phyloP scores from a whole-genome alignment of 306 rosid species.

The Senna tora region DNA sequence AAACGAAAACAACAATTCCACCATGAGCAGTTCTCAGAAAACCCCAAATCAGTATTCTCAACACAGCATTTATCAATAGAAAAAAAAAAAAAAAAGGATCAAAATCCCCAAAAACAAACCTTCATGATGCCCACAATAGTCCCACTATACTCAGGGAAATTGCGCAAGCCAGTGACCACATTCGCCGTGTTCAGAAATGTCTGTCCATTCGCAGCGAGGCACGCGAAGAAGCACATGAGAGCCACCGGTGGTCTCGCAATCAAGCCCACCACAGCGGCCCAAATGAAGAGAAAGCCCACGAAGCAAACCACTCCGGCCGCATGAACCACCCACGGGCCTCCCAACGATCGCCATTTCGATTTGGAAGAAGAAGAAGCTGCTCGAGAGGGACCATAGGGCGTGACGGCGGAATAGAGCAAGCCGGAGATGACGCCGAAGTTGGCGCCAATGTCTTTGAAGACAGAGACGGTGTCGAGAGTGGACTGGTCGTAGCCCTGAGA shows the following conservation, averaged over 20 bases:
- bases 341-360: conserved; percentile 39
- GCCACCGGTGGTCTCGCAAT: conserved; percentile 63
- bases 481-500: conserved; percentile 79
- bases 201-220: conserved; percentile 66
- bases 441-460: conserved; percentile 92
- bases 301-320: conserved; percentile 66
- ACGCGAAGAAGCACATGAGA: conserved; percentile 68
- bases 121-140: conserved; percentile 89
- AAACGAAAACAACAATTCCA: not conserved
- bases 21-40: not conserved
- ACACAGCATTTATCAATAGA: not conserved
- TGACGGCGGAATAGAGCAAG: conserved; percentile 74
- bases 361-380: conserved; percentile 11
- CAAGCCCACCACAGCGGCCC: conserved; percentile 77
- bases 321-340: conserved; percentile 77
- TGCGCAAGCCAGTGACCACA: conserved; percentile 70
- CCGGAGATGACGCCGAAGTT: conserved; percentile 84
- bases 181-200: conserved; percentile 76
- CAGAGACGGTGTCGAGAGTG: conserved; percentile 89
- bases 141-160: conserved; percentile 69
- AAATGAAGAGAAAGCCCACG: conserved; percentile 65
- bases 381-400: conserved; percentile 18
- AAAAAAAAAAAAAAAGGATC: too few species aligned
- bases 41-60: not conserved
- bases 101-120: conserved; percentile 33